A percentile compares a stretch with the other conserved stretches of the same genome.
Conservation (phyloP, 2,329 filamentous ascomycete species). For the Sporothrix protearum region DNA sequence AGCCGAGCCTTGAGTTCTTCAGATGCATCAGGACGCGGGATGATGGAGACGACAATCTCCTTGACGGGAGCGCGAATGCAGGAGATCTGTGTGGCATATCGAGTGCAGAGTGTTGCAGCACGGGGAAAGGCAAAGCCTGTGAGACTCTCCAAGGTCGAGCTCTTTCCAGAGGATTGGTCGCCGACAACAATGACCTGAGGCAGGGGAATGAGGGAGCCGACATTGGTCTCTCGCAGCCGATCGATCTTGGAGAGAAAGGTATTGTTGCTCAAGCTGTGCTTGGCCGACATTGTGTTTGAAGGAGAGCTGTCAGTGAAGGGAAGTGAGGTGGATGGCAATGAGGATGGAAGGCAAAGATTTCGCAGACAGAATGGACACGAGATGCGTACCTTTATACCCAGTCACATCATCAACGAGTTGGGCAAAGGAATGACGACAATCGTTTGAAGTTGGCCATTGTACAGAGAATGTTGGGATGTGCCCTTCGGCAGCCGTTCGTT, state of each 20-base stretch:
- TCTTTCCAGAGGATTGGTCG: conserved; percentile 72
- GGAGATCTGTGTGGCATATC: conserved; percentile 32
- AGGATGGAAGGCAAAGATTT: neutral
- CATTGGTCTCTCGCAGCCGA: conserved; percentile 31
- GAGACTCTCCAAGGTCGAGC: conserved; percentile 64
- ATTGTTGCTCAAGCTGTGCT: conserved; percentile 28
- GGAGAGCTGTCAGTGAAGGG: neutral
- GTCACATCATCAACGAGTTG: neutral
- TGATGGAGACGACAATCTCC: conserved; percentile 34
- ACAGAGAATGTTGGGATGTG: neutral
- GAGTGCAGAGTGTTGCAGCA: conserved; percentile 30
- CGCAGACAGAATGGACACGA: neutral
- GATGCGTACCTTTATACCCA: neutral
- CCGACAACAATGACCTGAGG: conserved; percentile 66
- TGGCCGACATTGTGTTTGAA: neutral
- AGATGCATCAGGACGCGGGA: conserved; percentile 25
- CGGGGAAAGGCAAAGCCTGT: conserved; percentile 33
- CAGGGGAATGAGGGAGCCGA: conserved; percentile 31
- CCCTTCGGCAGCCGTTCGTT: neutral
- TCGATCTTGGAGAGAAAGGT: conserved; percentile 32
- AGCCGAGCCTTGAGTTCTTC: conserved; percentile 25
- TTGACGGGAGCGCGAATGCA: conserved; percentile 33
- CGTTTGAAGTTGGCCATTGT: neutral
- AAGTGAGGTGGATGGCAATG: neutral
- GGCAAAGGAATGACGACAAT: neutral